Percentiles rank a stretch among this genome's conserved stretches.
phyloP scores from a whole-genome alignment of 306 rosid genomes.

The Adenanthera pavonina region DNA sequence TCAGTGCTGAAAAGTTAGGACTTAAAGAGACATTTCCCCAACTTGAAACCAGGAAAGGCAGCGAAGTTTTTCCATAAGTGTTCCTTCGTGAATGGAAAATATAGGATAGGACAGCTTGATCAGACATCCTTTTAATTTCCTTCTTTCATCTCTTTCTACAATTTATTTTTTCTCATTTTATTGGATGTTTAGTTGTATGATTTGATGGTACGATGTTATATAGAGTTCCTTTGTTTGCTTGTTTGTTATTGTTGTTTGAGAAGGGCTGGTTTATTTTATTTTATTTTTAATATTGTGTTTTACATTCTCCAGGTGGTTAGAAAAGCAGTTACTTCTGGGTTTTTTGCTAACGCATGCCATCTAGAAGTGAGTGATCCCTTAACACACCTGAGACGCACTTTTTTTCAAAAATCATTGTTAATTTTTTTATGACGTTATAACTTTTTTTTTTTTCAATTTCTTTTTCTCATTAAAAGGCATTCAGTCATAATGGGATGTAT shows the following conservation, averaged over 20 bases:
- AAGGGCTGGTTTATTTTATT: background rate
- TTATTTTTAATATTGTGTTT: background rate
- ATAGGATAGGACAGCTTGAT: background rate
- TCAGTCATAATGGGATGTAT: constrained; percentile 81
- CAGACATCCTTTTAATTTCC: background rate
- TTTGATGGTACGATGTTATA: background rate
- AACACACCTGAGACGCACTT: constrained; percentile 26
- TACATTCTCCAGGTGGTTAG: constrained; percentile 64
- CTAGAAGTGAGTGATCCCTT: constrained; percentile 65
- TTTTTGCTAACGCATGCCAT: constrained; percentile 79
- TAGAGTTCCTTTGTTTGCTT: constrained; percentile 1
- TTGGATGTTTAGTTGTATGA: background rate
- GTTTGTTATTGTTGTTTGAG: background rate
- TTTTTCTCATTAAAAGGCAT: constrained; percentile 56
- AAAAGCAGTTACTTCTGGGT: constrained; percentile 83
- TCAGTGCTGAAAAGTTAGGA: background rate
- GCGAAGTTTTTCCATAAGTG: background rate
- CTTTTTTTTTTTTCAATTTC: constrained; percentile 35
- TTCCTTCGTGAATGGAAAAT: constrained; percentile 8
- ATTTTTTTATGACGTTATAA: background rate
- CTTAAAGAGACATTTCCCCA: background rate
- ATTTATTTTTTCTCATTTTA: background rate
- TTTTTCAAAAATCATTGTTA: constrained; percentile 11
- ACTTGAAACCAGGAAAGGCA: background rate
- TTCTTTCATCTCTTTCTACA: background rate